Conservation (phyloP, 192 early-diverging fungal species). For the Radiomyces spectabilis region DNA sequence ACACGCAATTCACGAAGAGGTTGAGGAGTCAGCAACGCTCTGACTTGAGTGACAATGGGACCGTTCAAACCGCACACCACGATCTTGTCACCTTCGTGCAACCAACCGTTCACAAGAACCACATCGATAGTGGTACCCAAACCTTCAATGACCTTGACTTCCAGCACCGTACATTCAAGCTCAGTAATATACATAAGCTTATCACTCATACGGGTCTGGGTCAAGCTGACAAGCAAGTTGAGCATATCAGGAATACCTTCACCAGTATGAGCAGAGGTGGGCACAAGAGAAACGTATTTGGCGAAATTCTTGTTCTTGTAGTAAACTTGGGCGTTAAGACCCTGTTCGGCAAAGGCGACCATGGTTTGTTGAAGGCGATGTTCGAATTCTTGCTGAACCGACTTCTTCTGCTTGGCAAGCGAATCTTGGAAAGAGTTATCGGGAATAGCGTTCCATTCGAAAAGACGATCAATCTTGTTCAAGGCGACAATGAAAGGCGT, state of each 20-base stretch:
- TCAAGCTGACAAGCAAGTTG: conserved; percentile 82
- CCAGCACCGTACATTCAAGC: conserved; percentile 95
- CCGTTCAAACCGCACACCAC: conserved; percentile 93
- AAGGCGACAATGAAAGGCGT: conserved; percentile 97
- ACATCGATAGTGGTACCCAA: conserved; percentile 98
- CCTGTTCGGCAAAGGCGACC: conserved; percentile 91
- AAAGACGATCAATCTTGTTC: conserved; percentile 98
- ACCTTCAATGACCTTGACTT: conserved; percentile 99
- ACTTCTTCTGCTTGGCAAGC: conserved; percentile 61
- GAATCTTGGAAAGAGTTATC: conserved; percentile 78
- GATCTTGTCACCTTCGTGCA: conserved; percentile 94
- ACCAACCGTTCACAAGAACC: conserved; percentile 87
- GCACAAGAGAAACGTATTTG: conserved; percentile 92
- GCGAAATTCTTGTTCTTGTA: conserved; percentile 95
- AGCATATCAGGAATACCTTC: conserved; percentile 99
- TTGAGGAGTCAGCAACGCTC: conserved; percentile 98
- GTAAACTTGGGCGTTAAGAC: conserved; percentile 87
- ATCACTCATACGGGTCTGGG: conserved; percentile 92
- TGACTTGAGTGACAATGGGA: conserved; percentile 86
- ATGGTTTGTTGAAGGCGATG: conserved; percentile 71
- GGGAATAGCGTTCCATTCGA: conserved; percentile 81
- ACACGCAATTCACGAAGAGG: conserved; percentile 95
- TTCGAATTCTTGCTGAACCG: conserved; percentile 81
- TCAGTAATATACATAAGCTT: conserved; percentile 94
- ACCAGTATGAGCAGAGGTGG: conserved; percentile 96